These are phyloP conservation scores for Colletotrichum ledebouriae DNA, from an alignment of 2,329 filamentous ascomycete species.

Conservation along the genomic window DNA sequence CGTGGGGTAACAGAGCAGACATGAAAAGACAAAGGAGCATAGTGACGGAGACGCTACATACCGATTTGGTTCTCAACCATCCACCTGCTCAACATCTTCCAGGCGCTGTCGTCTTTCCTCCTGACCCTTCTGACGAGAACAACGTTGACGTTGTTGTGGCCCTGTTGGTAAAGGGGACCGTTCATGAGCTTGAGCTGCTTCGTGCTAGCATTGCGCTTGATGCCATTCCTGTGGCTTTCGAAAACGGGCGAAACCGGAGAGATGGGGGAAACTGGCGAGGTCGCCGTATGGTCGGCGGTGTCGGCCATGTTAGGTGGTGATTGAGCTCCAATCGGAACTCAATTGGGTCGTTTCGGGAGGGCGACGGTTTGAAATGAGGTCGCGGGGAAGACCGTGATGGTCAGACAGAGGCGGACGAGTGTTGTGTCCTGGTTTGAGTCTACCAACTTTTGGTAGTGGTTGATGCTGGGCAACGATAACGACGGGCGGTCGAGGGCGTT, in stretches of 20 bases:
- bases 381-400: slow-evolving; percentile 21
- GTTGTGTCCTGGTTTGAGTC: slow-evolving; percentile 8
- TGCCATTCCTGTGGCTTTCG: slow-evolving; percentile 31
- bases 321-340: slow-evolving; percentile 34
- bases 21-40: slow-evolving; percentile 26
- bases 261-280: slow-evolving; percentile 29
- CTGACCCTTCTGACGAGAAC: slow-evolving; percentile 70
- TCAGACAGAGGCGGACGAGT: slow-evolving; percentile 11
- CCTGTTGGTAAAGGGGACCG: slow-evolving; percentile 70
- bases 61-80: slow-evolving; percentile 85
- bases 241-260: slow-evolving; percentile 10
- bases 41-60: slow-evolving; percentile 59
- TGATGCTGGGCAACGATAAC: slow-evolving; percentile 11
- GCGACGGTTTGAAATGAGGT: slow-evolving; percentile 27
- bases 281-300: slow-evolving; percentile 30
- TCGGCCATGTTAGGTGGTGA: slow-evolving; percentile 37
- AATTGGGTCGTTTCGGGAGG: slow-evolving; percentile 19
- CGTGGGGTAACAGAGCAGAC: slow-evolving; percentile 6
- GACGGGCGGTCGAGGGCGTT: not conserved
- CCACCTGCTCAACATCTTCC: slow-evolving; percentile 74
- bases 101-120: slow-evolving; percentile 72
- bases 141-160: slow-evolving; percentile 60
- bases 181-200: slow-evolving; percentile 59
- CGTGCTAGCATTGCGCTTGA: slow-evolving; percentile 39
- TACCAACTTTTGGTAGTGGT: slow-evolving; percentile 3